phyloP scores from a whole-genome alignment of 257 asterid genomes.

The Perilla frutescens region DNA sequence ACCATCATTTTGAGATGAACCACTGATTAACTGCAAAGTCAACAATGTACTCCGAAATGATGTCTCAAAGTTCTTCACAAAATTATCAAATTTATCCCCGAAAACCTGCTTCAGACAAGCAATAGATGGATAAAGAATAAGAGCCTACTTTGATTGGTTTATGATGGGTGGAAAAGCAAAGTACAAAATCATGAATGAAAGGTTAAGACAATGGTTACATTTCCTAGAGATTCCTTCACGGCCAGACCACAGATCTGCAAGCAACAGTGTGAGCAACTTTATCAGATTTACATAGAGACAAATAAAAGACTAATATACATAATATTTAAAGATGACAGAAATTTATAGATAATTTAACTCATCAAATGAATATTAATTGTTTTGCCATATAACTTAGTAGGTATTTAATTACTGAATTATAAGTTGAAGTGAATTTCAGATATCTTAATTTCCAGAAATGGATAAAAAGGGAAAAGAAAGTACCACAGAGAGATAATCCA shows the following conservation, averaged over 20 bases:
- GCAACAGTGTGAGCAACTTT: conserved; percentile 25
- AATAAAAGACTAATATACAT: conserved; percentile 6
- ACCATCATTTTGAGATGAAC: conserved; percentile 48
- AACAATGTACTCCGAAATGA: conserved; percentile 56
- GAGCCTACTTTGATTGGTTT: conserved; percentile 2
- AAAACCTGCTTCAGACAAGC: conserved; percentile 57
- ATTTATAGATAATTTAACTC: not conserved
- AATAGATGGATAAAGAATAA: conserved; percentile 29
- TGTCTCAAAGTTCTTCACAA: conserved; percentile 51
- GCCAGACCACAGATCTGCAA: conserved; percentile 80
- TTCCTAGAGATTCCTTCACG: conserved; percentile 61
- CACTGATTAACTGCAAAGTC: conserved; percentile 63
- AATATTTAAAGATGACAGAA: conserved; percentile 3
- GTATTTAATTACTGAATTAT: not conserved
- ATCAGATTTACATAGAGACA: conserved; percentile 23
- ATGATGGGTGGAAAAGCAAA: conserved; percentile 6
- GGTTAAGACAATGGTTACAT: conserved; percentile 49
- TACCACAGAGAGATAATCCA: conserved; percentile 75
- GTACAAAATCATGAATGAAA: conserved; percentile 26
- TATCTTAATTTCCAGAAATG: not conserved
- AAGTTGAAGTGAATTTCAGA: not conserved
- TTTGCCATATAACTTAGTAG: not conserved
- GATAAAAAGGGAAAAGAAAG: conserved; percentile 14
- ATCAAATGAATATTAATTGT: not conserved
- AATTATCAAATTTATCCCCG: conserved; percentile 51